Base-by-base conservation (phyloP, 192 early-diverging fungal species). In the Phycomyces blakesleeanus region DNA sequence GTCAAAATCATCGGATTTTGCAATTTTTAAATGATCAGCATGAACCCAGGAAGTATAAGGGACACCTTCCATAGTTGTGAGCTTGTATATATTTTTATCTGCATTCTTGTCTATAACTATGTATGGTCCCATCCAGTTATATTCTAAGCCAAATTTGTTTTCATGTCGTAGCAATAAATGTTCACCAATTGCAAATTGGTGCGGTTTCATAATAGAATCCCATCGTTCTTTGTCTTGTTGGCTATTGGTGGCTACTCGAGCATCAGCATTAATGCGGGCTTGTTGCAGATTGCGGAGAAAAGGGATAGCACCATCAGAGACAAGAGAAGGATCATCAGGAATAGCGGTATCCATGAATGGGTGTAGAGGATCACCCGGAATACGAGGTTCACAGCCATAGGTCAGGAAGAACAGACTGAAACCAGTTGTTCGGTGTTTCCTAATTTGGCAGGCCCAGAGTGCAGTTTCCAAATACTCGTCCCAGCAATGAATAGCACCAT, bases 111-210 rank as follows among this genome's bases (percentile, higher is more conserved):
- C 24, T 0, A 53, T 1, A 15, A 62, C 51, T 3, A 25, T 12
- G 11, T 53, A 52, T 6, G 51, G 61, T 0, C 61, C 61, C 50
- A 63, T 53, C 61, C 61, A 63, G 37, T 52, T 54, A 21, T 18
- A 42, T 25, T 62, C 61, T 20, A 62, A 20, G 7, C 50, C 50
- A 15, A 16, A 11, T 20, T 54, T 52, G 10, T 4, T 40, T 39
- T 62, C 61, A 18, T 62, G 47, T 0, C 51, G 49, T 3, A 62
- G 12, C 9, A 51, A 24, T 1, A 60, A 42, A 18, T 50, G 26
- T n/a, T 60, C 47, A 29, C 44, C 44, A 50, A 50, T 11, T 2
- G 37, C 51, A 38, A 61, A 61, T 22, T 27, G 1, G 9, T 27
- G 8, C 15, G 24, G 8, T 37, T 52, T 62, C 15, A 62, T 2